phyloP scores from a whole-genome alignment of 306 rosid species.

The Senna tora region DNA sequence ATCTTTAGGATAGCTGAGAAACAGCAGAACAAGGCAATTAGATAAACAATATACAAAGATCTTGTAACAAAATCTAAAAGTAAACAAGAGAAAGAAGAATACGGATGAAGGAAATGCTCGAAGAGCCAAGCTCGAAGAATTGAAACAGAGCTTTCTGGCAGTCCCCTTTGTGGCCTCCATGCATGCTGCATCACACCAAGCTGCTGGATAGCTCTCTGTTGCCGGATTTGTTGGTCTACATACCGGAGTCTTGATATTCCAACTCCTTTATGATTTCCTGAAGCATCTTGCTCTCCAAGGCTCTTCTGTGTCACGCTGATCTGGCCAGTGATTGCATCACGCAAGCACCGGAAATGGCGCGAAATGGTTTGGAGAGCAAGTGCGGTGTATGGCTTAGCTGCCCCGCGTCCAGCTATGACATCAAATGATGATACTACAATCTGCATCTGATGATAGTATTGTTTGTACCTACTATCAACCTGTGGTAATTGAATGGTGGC shows the following conservation, averaged over 20 bases:
- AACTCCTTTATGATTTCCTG: conserved; percentile 62
- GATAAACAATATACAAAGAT: not conserved
- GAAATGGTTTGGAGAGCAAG: conserved; percentile 87
- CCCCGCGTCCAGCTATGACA: conserved; percentile 69
- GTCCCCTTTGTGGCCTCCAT: conserved; percentile 87
- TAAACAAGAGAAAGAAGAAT: not conserved
- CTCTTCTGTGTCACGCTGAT: conserved; percentile 60
- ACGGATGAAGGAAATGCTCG: conserved; percentile 95
- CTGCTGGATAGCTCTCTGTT: conserved; percentile 82
- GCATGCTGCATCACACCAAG: conserved; percentile 85
- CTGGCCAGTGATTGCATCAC: conserved; percentile 75
- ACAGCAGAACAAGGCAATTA: conserved; percentile 21
- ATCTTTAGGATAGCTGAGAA: conserved; percentile 78
- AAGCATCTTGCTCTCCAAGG: conserved; percentile 72
- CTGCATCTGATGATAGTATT: conserved; percentile 82
- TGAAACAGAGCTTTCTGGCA: conserved; percentile 83
- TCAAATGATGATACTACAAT: conserved; percentile 83
- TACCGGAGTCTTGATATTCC: conserved; percentile 78
- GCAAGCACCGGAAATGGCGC: conserved; percentile 77
- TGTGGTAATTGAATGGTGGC: conserved; percentile 33
- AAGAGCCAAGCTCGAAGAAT: conserved; percentile 88
- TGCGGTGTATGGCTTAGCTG: conserved; percentile 81
- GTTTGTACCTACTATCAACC: conserved; percentile 85
- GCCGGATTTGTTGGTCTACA: conserved; percentile 78
- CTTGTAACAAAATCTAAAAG: conserved; percentile 1